Conservation (phyloP, 1,284 basidiomycete species). For the Ceratobasidium sp. region DNA sequence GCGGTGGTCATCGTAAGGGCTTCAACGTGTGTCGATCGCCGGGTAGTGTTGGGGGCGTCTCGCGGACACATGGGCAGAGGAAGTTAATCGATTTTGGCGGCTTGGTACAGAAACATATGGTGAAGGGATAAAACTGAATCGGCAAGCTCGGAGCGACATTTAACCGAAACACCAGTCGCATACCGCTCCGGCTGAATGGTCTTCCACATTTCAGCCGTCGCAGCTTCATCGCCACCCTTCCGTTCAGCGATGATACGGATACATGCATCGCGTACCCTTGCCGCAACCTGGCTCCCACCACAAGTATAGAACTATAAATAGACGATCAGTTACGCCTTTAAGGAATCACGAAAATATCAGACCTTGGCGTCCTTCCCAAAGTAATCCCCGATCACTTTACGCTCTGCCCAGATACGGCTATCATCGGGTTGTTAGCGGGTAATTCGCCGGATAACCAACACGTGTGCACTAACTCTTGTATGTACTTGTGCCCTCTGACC, state of each 20-base stretch:
- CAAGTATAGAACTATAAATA: constrained; percentile 36
- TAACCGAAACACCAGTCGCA: constrained; percentile 45
- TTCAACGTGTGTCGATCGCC: no score
- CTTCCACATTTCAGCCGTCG: constrained; percentile 21
- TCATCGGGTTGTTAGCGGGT: neutral
- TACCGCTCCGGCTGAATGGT: constrained; percentile 34
- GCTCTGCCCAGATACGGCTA: constrained; percentile 43
- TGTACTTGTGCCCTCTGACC: constrained; percentile 61
- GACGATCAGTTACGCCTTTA: neutral
- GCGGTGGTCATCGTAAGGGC: neutral
- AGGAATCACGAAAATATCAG: neutral
- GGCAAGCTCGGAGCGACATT: neutral
- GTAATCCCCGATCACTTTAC: constrained; percentile 12
- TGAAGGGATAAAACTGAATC: no score
- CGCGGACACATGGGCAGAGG: no score
- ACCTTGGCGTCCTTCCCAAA: constrained; percentile 25
- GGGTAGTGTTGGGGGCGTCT: no score
- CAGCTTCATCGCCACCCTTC: neutral
- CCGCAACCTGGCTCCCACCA: constrained; percentile 24
- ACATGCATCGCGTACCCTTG: constrained; percentile 24
- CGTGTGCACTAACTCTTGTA: constrained; percentile 60
- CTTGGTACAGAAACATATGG: no score
- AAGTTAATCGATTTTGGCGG: no score
- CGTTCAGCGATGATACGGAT: constrained; percentile 39
- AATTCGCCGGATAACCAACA: neutral